Evolutionary conservation across 2,329 filamentous ascomycete genomes (phyloP).

Genomic region (Arachnopeziza araneosa): DNA sequence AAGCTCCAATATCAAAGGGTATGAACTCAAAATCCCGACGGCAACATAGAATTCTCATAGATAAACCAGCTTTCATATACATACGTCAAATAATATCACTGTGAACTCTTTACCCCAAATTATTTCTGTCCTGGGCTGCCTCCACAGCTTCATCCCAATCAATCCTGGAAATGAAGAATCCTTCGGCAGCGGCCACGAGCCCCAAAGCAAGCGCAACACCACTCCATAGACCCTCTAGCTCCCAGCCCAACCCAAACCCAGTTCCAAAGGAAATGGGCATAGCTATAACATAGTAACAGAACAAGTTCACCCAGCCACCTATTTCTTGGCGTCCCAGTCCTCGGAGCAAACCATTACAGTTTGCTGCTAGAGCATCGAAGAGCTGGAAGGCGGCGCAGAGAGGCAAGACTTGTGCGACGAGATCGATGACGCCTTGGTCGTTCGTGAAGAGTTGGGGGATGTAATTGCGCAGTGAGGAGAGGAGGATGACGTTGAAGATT

Average conservation of each 20-base stretch:
- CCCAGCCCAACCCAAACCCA: slow-evolving; percentile 72
- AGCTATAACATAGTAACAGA: slow-evolving; percentile 81
- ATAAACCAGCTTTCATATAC: not conserved
- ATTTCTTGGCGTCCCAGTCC: slow-evolving; percentile 86
- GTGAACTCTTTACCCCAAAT: slow-evolving; percentile 23
- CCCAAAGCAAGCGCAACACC: slow-evolving; percentile 61
- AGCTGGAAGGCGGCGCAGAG: slow-evolving; percentile 85
- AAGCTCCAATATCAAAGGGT: not conserved
- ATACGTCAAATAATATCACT: not conserved
- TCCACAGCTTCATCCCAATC: slow-evolving; percentile 58
- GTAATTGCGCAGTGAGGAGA: slow-evolving; percentile 62
- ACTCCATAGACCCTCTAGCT: slow-evolving; percentile 74
- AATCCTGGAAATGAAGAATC: slow-evolving; percentile 48
- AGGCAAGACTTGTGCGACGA: slow-evolving; percentile 67
- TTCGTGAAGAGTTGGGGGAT: slow-evolving; percentile 77
- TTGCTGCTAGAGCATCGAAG: slow-evolving; percentile 74
- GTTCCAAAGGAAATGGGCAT: slow-evolving; percentile 77
- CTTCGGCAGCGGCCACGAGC: slow-evolving; percentile 50
- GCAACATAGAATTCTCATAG: not conserved
- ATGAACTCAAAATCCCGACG: not conserved
- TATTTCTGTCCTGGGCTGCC: slow-evolving; percentile 53
- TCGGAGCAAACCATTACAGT: slow-evolving; percentile 77
- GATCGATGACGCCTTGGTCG: slow-evolving; percentile 61
- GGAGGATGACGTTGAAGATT: slow-evolving; percentile 67
- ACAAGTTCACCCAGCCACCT: slow-evolving; percentile 81